These are phyloP conservation scores for Trichoderma brevicompactum DNA, from an alignment of 2,329 filamentous ascomycete species.

Conservation along the genomic window DNA sequence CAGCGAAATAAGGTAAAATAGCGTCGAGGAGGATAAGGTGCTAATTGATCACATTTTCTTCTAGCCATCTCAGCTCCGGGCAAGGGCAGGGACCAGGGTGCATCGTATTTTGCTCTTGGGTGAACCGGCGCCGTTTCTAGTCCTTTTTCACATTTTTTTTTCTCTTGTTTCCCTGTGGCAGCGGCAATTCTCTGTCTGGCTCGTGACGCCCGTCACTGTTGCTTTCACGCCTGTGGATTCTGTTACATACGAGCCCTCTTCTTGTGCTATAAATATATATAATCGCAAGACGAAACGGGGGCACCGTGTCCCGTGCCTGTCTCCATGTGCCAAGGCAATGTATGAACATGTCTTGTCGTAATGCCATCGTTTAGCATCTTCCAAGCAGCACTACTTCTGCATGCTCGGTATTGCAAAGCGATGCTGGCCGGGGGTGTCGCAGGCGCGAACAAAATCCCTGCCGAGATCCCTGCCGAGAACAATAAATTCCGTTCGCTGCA, in stretches of 20 bases:
- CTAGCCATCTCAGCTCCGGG: background rate
- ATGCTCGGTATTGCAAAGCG: conserved; percentile 10
- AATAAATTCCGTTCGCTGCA: conserved; percentile 6
- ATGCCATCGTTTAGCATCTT: background rate
- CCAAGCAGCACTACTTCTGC: background rate
- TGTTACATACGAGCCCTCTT: no score
- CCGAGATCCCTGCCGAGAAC: background rate
- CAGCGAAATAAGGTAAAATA: background rate
- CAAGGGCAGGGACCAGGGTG: background rate
- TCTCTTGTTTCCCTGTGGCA: no score
- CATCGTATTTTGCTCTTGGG: background rate
- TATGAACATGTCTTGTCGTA: no score
- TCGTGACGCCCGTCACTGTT: no score
- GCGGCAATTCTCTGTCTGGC: no score
- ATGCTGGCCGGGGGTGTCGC: background rate
- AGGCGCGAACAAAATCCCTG: background rate
- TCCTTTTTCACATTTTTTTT: background rate
- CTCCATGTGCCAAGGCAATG: no score
- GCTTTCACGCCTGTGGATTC: no score
- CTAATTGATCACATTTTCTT: background rate
- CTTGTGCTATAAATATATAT: no score
- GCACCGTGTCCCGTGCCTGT: no score
- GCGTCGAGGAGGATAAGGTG: background rate
- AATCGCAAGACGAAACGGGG: no score
- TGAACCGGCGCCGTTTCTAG: background rate